Conservation (phyloP, 495 filamentous ascomycete genomes). For the Tuber calosporum region DNA sequence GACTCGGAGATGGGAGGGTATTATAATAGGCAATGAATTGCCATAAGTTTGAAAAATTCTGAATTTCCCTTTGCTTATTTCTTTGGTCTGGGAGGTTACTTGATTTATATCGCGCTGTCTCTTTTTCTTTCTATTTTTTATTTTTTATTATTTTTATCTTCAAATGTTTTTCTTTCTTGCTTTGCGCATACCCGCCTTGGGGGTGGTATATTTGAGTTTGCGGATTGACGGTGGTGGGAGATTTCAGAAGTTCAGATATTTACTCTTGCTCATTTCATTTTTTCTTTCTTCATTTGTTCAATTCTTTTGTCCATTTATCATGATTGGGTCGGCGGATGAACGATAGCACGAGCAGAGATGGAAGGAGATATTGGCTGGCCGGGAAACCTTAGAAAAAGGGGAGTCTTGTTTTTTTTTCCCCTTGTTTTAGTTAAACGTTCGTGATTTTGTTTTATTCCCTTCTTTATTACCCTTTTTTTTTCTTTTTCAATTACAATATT, state of each 20-base stretch:
- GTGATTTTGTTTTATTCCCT: neutral
- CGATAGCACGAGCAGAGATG: neutral
- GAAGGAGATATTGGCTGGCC: neutral
- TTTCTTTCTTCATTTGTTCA: neutral
- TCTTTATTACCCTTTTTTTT: neutral
- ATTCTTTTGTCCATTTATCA: neutral
- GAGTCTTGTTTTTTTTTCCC: neutral
- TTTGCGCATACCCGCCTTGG: neutral
- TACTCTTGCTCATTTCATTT: neutral
- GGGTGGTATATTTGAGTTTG: neutral
- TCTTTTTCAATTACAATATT: neutral
- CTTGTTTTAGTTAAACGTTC: neutral
- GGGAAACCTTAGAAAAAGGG: neutral
- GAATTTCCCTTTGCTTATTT: neutral
- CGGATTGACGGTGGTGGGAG: neutral
- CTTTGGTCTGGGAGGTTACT: neutral
- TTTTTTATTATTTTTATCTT: neutral
- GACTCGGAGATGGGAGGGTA: slow-evolving; percentile 13
- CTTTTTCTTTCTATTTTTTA: neutral
- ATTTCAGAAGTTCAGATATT: neutral
- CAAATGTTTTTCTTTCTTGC: neutral
- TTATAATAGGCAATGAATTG: neutral
- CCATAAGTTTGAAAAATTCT: neutral
- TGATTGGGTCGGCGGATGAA: neutral
- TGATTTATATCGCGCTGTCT: neutral